Evolutionary conservation across 2,329 filamentous ascomycete genomes (phyloP).

Genomic region (Rhynchosporium agropyri): DNA sequence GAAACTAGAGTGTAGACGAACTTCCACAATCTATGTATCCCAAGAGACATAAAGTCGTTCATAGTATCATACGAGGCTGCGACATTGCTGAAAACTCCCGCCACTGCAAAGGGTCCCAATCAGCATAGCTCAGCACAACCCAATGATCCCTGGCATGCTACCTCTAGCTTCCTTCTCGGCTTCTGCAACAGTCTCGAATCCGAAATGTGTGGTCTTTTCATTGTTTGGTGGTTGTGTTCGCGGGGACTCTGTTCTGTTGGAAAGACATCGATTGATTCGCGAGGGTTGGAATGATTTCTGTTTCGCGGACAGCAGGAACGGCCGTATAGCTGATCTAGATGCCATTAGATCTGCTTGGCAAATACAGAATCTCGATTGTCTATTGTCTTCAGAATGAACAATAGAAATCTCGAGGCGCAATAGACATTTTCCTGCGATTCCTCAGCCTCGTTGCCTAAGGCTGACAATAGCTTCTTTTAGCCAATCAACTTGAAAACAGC

Average conservation of each 20-base stretch:
- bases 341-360: conserved; percentile 29
- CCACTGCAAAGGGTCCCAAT: conserved; percentile 39
- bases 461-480: background rate
- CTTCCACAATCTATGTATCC: conserved; percentile 95
- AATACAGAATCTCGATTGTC: background rate
- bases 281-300: conserved; percentile 23
- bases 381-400: background rate
- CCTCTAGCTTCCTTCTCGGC: conserved; percentile 43
- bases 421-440: background rate
- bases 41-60: conserved; percentile 99
- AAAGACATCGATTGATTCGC: conserved; percentile 29
- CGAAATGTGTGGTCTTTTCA: conserved; percentile 43
- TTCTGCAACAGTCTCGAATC: conserved; percentile 43
- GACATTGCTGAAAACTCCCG: conserved; percentile 91
- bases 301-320: conserved; percentile 30
- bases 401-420: background rate
- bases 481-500: background rate
- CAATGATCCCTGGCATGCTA: conserved; percentile 23
- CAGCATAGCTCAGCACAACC: conserved; percentile 12
- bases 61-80: conserved; percentile 89
- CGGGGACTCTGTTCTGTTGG: conserved; percentile 27
- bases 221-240: conserved; percentile 32
- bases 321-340: conserved; percentile 32
- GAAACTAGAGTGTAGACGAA: conserved; percentile 45
- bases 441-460: conserved; percentile 22